These are phyloP conservation scores for Phytophthora podocarpi DNA, from an alignment of 352 stramenopile genomes.

Conservation along the genomic window DNA sequence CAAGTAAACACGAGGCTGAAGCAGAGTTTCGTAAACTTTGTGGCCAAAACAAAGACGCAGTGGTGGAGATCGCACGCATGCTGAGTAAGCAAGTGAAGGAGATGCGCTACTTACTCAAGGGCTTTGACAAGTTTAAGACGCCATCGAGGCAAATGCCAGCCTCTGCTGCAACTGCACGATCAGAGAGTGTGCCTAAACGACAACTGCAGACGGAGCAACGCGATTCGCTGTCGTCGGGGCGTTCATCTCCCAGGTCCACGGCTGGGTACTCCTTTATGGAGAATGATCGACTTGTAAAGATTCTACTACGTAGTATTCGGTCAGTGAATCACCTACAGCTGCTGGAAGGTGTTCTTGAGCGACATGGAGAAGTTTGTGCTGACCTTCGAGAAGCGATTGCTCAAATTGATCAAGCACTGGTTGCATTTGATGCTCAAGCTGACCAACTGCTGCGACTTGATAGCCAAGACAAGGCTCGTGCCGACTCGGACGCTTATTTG, in stretches of 20 bases:
- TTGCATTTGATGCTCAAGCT: conserved; percentile 27
- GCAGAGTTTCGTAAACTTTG: conserved; percentile 19
- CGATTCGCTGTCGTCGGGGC: conserved; percentile 1
- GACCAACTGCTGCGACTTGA: conserved; percentile 13
- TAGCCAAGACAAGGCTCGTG: neutral
- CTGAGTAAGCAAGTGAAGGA: conserved; percentile 24
- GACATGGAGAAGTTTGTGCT: conserved; percentile 47
- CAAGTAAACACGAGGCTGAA: conserved; percentile 13
- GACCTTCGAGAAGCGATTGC: conserved; percentile 38
- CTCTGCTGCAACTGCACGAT: neutral
- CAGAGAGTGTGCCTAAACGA: neutral
- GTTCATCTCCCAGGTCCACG: neutral
- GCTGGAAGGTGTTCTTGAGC: conserved; percentile 54
- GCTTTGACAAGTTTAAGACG: conserved; percentile 53
- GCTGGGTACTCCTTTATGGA: conserved; percentile 63
- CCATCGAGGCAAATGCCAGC: conserved; percentile 21
- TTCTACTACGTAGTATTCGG: conserved; percentile 74
- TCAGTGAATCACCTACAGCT: conserved; percentile 53
- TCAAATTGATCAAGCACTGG: conserved; percentile 42
- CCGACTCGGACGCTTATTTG: neutral
- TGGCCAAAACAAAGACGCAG: conserved; percentile 14
- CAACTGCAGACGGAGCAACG: conserved; percentile 10
- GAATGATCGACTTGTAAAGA: conserved; percentile 76
- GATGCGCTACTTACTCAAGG: conserved; percentile 39
- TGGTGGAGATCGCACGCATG: conserved; percentile 17